Conservation (phyloP, 306 rosid genomes). For the Trifolium dubium region DNA sequence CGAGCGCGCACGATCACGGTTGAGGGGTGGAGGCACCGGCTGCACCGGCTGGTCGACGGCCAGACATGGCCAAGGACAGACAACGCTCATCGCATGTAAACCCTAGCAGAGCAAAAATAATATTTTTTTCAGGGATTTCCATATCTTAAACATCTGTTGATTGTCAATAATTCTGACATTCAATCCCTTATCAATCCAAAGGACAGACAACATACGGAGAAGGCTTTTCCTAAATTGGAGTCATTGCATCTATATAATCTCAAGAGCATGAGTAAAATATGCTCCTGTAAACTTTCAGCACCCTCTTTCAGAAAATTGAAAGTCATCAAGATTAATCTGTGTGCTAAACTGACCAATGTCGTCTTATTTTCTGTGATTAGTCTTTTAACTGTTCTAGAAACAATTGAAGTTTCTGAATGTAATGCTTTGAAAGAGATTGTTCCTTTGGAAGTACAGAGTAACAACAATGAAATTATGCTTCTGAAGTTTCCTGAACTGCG, state of each 20-base stretch:
- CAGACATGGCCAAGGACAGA: too few species aligned
- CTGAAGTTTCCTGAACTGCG: background rate
- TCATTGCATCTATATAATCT: constrained; percentile 35
- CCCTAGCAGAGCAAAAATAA: too few species aligned
- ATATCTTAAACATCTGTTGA: constrained; percentile 38
- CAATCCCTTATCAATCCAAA: constrained; percentile 30
- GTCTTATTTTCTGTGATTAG: constrained; percentile 8
- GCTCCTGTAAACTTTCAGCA: constrained; percentile 12
- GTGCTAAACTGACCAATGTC: constrained; percentile 31
- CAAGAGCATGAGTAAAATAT: constrained; percentile 4
- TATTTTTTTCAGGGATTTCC: constrained; percentile 50
- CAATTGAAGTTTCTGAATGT: constrained; percentile 48
- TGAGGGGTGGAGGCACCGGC: too few species aligned
- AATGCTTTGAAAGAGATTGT: constrained; percentile 35
- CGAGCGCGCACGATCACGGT: too few species aligned
- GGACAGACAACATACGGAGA: background rate
- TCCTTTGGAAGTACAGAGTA: background rate
- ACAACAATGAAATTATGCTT: too few species aligned
- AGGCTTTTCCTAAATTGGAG: constrained; percentile 40
- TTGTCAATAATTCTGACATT: constrained; percentile 32
- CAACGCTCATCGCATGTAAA: too few species aligned
- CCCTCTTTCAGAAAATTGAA: constrained; percentile 45
- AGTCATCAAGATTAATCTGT: constrained; percentile 20
- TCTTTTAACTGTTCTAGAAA: constrained; percentile 36
- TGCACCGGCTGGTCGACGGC: too few species aligned